These are phyloP conservation scores for Tulasnella calospora DNA, from an alignment of 768 basidiomycete genomes.

Conservation along the genomic window DNA sequence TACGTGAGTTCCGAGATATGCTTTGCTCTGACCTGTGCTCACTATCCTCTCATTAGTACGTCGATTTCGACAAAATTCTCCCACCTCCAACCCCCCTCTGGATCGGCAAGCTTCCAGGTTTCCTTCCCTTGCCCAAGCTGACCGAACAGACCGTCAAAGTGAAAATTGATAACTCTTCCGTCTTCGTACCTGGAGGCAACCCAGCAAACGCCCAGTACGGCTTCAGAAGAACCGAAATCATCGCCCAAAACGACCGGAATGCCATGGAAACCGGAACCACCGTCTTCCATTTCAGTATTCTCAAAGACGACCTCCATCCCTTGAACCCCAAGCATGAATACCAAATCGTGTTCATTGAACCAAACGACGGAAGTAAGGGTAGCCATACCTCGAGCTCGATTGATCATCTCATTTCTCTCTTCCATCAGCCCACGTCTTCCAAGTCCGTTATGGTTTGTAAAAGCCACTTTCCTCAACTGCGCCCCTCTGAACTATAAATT, in stretches of 20 bases:
- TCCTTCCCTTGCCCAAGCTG: constrained; percentile 29
- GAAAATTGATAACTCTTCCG: constrained; percentile 43
- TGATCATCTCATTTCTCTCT: background rate
- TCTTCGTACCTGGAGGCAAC: constrained; percentile 31
- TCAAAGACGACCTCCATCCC: constrained; percentile 20
- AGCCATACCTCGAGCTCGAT: background rate
- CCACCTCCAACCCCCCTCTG: constrained; percentile 49
- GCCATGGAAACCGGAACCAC: constrained; percentile 26
- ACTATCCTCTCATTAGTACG: constrained; percentile 4
- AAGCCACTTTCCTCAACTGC: background rate
- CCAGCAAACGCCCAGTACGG: constrained; percentile 29
- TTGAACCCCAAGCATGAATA: constrained; percentile 30
- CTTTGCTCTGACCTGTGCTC: background rate
- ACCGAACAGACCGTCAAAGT: constrained; percentile 50
- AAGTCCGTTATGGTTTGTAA: constrained; percentile 50
- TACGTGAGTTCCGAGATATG: constrained; percentile 41
- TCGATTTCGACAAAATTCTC: constrained; percentile 25
- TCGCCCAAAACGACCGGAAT: constrained; percentile 44
- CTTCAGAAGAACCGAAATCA: constrained; percentile 44
- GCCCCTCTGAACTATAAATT: background rate
- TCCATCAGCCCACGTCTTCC: constrained; percentile 49
- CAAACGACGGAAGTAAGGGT: constrained; percentile 44
- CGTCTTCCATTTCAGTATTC: constrained; percentile 29
- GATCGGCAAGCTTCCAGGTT: constrained; percentile 34
- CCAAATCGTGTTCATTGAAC: constrained; percentile 52